Percentiles rank a stretch among this genome's conserved stretches.
Conservation (phyloP, 306 rosid species). For the Biancaea sappan region DNA sequence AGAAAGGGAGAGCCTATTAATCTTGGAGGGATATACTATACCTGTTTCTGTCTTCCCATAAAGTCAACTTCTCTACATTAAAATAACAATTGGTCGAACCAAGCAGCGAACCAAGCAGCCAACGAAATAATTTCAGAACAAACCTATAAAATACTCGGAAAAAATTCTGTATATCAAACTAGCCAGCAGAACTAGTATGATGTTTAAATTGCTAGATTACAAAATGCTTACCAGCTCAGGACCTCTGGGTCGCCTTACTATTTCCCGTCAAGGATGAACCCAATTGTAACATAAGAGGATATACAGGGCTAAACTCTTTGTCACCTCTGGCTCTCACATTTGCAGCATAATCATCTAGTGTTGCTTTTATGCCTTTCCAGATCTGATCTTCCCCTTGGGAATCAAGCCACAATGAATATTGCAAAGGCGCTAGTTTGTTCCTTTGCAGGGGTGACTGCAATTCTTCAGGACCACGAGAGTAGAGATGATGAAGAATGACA, state of each 20-base stretch:
- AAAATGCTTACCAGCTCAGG: slow-evolving; percentile 42
- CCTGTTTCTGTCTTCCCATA: slow-evolving; percentile 30
- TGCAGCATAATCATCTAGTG: slow-evolving; percentile 87
- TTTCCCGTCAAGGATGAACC: slow-evolving; percentile 77
- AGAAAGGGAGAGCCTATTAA: slow-evolving; percentile 12
- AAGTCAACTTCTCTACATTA: slow-evolving; percentile 40
- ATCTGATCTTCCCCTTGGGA: slow-evolving; percentile 98
- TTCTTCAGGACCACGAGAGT: slow-evolving; percentile 85
- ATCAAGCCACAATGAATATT: slow-evolving; percentile 96
- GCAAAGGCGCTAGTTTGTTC: slow-evolving; percentile 80
- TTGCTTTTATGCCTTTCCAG: slow-evolving; percentile 94
- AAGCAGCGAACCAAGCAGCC: slow-evolving; percentile 30
- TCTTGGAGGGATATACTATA: slow-evolving; percentile 30
- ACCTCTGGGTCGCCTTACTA: slow-evolving; percentile 42
- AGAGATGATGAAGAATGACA: slow-evolving; percentile 90
- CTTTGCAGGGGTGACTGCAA: slow-evolving; percentile 94
- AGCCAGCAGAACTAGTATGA: slow-evolving; percentile 30
- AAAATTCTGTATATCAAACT: slow-evolving; percentile 35
- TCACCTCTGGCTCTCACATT: slow-evolving; percentile 88
- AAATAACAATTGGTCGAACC: slow-evolving; percentile 35
- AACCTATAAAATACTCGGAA: background rate
- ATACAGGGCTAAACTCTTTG: slow-evolving; percentile 90
- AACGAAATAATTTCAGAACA: background rate
- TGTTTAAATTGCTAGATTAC: slow-evolving; percentile 38
- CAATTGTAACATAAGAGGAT: slow-evolving; percentile 91